Percentiles rank a stretch among this genome's conserved stretches.
These are phyloP conservation scores for Tolypocladium endophyticum DNA, from an alignment of 2,329 filamentous ascomycete genomes.

Conservation along the genomic window DNA sequence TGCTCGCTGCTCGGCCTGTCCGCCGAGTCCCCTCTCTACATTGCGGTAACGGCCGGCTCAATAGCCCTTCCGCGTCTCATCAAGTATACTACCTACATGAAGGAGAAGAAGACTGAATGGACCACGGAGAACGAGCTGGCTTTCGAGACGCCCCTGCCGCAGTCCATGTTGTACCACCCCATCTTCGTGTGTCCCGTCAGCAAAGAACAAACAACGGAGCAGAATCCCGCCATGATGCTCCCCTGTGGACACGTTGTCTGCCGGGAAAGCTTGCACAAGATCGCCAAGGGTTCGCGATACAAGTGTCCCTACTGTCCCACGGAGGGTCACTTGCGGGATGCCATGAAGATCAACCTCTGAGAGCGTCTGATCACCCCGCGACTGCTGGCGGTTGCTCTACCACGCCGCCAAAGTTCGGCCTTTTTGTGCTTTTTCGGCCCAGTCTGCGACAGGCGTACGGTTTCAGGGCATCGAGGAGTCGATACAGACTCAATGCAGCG, in stretches of 20 bases:
- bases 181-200: constrained; percentile 97
- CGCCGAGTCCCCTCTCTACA: constrained; percentile 84
- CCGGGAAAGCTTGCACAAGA: constrained; percentile 66
- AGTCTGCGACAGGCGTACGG: background rate
- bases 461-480: background rate
- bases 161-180: constrained; percentile 68
- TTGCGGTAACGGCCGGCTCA: constrained; percentile 83
- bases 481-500: background rate
- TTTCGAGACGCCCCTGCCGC: constrained; percentile 55
- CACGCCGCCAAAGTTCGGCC: background rate
- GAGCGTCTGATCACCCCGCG: background rate
- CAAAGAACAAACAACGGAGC: constrained; percentile 89
- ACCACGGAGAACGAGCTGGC: constrained; percentile 84
- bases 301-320: constrained; percentile 95
- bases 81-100: constrained; percentile 81
- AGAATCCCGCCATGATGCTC: constrained; percentile 94
- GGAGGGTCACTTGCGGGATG: constrained; percentile 70
- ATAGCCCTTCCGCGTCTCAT: constrained; percentile 83
- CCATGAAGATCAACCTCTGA: constrained; percentile 59
- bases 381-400: background rate
- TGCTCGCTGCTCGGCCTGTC: constrained; percentile 84
- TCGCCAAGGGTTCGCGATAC: constrained; percentile 71
- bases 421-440: background rate
- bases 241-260: constrained; percentile 92
- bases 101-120: constrained; percentile 87